phyloP scores from a whole-genome alignment of 1,139 yeast genomes.

The Nadsonia starkeyi-henricii region DNA sequence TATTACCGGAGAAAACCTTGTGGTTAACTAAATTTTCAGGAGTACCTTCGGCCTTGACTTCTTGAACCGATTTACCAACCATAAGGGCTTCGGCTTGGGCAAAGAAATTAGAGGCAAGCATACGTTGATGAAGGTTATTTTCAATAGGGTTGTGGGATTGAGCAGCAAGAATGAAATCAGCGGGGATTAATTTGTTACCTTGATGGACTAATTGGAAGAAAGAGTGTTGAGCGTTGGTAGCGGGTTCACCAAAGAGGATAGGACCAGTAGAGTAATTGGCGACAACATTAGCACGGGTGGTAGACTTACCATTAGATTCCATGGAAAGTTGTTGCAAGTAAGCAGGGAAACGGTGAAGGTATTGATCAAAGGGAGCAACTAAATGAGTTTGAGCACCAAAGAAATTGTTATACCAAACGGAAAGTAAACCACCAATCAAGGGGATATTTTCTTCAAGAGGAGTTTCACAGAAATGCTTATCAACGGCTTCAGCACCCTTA shows the following conservation, averaged over 20 bases:
- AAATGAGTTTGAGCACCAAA: constrained; percentile 95
- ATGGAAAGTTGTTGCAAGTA: constrained; percentile 94
- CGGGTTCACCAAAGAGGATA: constrained; percentile 94
- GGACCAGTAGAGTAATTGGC: constrained; percentile 94
- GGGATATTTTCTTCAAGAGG: constrained; percentile 90
- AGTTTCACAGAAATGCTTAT: constrained; percentile 70
- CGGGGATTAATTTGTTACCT: constrained; percentile 93
- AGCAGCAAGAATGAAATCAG: constrained; percentile 94
- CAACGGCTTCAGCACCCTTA: constrained; percentile 96
- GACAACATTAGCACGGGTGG: constrained; percentile 79
- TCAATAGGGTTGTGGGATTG: constrained; percentile 96
- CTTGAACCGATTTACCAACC: constrained; percentile 82
- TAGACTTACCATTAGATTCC: constrained; percentile 98
- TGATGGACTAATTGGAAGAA: constrained; percentile 99
- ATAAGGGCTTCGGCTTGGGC: constrained; percentile 97
- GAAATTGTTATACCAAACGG: constrained; percentile 97
- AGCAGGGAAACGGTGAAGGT: constrained; percentile 97
- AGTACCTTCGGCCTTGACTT: constrained; percentile 85
- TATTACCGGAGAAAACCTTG: constrained; percentile 92
- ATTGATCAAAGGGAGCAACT: constrained; percentile 97
- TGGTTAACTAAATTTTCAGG: constrained; percentile 75
- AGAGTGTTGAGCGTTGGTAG: constrained; percentile 97
- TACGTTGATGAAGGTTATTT: constrained; percentile 82
- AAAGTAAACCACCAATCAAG: constrained; percentile 77
- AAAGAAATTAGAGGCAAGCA: constrained; percentile 96